A percentile compares a stretch with the other conserved stretches of the same genome.
Evolutionary conservation across 2,329 filamentous ascomycete genomes (phyloP).

Genomic region (Aureobasidium sp.): DNA sequence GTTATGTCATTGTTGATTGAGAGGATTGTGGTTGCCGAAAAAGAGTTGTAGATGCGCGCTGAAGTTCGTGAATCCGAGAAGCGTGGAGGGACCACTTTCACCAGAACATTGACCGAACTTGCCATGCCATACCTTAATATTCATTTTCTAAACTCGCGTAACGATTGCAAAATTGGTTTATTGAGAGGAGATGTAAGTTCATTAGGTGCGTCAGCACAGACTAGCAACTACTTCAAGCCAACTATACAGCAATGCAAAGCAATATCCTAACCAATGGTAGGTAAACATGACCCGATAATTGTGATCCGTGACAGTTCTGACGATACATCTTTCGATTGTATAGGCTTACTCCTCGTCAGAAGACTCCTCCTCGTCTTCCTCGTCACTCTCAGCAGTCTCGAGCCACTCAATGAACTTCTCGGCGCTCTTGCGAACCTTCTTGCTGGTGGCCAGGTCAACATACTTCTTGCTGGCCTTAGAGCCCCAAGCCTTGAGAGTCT

Average conservation of each 20-base stretch:
- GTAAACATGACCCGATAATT: not conserved
- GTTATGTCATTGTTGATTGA: not conserved
- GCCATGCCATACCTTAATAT: not conserved
- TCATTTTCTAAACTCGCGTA: not conserved
- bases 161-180: not conserved
- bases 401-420: conserved; percentile 95
- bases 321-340: not conserved
- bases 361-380: conserved; percentile 53
- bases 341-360: conserved; percentile 7
- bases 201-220: not conserved
- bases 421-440: conserved; percentile 91
- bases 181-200: not conserved
- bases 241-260: not conserved
- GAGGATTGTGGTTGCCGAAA: not conserved
- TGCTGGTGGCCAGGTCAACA: conserved; percentile 77
- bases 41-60: not conserved
- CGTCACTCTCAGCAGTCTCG: conserved; percentile 68
- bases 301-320: not conserved
- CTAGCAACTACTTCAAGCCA: conserved; percentile 1
- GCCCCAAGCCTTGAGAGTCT: conserved; percentile 84
- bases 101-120: not conserved
- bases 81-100: not conserved
- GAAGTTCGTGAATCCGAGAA: not conserved
- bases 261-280: not conserved
- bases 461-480: conserved; percentile 98